phyloP scores from a whole-genome alignment of 1,284 basidiomycete genomes.

The Naganishia sp. region DNA sequence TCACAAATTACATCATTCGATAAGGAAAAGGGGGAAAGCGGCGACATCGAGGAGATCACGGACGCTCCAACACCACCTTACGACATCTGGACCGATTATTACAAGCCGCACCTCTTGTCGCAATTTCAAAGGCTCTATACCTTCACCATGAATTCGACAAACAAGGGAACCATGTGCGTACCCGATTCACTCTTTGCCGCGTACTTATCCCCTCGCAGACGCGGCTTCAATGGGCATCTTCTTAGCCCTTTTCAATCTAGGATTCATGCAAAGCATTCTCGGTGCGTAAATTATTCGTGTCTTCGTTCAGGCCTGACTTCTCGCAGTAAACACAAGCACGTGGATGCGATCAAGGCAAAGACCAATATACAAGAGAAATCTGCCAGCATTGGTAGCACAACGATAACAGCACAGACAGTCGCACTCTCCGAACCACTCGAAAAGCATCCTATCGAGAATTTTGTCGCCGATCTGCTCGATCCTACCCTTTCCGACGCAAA shows the following conservation, averaged over 20 bases:
- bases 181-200: not conserved
- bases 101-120: constrained; percentile 65
- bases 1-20: not conserved
- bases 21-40: constrained; percentile 61
- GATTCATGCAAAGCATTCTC: constrained; percentile 21
- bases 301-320: constrained; percentile 38
- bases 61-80: constrained; percentile 42
- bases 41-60: constrained; percentile 57
- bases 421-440: not conserved
- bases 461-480: constrained; percentile 65
- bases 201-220: not conserved
- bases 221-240: constrained; percentile 24
- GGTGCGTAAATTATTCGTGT: not conserved
- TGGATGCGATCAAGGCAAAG: constrained; percentile 33
- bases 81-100: constrained; percentile 89
- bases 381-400: not conserved
- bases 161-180: constrained; percentile 37
- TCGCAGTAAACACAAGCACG: constrained; percentile 36
- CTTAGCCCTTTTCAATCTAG: constrained; percentile 50
- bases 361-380: constrained; percentile 42
- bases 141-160: constrained; percentile 51
- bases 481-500: constrained; percentile 68
- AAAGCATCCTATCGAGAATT: constrained; percentile 58
- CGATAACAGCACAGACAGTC: not conserved
- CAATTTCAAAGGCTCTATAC: constrained; percentile 64